phyloP scores from a whole-genome alignment of 495 filamentous ascomycete species.

The Extremus antarcticus region DNA sequence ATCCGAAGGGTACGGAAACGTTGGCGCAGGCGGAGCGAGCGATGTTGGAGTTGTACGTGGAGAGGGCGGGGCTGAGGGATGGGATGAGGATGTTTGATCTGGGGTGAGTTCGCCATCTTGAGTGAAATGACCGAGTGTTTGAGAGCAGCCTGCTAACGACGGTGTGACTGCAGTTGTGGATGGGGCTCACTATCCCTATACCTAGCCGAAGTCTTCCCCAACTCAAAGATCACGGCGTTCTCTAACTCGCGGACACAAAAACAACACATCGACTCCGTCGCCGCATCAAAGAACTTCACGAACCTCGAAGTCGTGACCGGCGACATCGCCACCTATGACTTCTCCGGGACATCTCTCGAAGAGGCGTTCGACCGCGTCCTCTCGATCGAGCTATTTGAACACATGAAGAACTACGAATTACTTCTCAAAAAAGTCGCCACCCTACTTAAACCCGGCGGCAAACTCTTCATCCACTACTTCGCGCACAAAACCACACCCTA shows the following conservation, averaged over 20 bases:
- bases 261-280: constrained; percentile 47
- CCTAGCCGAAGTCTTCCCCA: constrained; percentile 49
- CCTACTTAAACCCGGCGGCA: constrained; percentile 46
- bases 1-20: constrained; percentile 44
- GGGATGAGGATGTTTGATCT: constrained; percentile 53
- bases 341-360: constrained; percentile 29
- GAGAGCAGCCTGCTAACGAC: background rate
- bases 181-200: constrained; percentile 55
- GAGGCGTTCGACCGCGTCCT: constrained; percentile 47
- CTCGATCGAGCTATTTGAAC: constrained; percentile 58
- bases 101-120: too few species aligned
- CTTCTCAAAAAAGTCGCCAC: constrained; percentile 49
- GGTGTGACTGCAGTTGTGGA: constrained; percentile 38
- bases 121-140: too few species aligned
- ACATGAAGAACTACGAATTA: constrained; percentile 63
- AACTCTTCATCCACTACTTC: constrained; percentile 57
- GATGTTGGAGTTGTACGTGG: constrained; percentile 51
- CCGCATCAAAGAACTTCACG: constrained; percentile 39
- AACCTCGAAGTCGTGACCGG: constrained; percentile 52
- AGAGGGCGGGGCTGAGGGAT: constrained; percentile 43
- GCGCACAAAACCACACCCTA: constrained; percentile 49
- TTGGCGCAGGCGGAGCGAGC: constrained; percentile 51
- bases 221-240: constrained; percentile 48
- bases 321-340: constrained; percentile 50
- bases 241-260: constrained; percentile 57